Evolutionary conservation across 1,284 basidiomycete species (phyloP), one percentile per base, ranked within the genome.

Genomic region (Malassezia dermatis): DNA sequence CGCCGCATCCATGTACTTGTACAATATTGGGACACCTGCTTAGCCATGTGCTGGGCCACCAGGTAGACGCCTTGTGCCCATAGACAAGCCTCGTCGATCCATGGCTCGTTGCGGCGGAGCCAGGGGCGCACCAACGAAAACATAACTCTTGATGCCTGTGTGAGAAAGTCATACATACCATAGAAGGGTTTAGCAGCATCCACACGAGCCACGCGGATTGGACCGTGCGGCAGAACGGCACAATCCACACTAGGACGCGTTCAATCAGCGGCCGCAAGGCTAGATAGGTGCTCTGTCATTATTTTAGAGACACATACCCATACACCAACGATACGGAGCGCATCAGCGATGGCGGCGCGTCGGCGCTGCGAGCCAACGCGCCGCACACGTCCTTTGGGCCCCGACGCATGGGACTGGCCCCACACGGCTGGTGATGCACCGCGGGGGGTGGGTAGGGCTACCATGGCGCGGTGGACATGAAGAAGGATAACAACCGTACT

Each of bases 131-230:
- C 13, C 1, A 28, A 43, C 5, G 26, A 13, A 28, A 47, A 53
- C 1, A 30, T 7, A 13, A n/a, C 34, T 13, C 21, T 8, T 3
- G 43, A 51, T 17, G 39, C 55, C 46, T 26, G 35, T 15, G 21
- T 43, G 23, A 40, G 43, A 11, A 3, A n/a, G 2, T 23, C 17
- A 28, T 17, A 44, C 49, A 26, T 35, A 46, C 53, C 31, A 35
- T 50, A 5, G 26, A 8, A 3, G 35, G 41, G 24, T 57, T 50
- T 8, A 37, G 24, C 30, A 52, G 43, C 49, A 57, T 48, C 55
- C 55, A 57, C n/a, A 57, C 8, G 21, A 57, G 50, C 55, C 55
- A 57, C 12, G 47, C 17, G 5, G 17, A 23, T 17, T 52, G 41
- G 23, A 48, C 3, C 13, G 39, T 45, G 4, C 34, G 28, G n/a